These are phyloP conservation scores for Mucor mucedo DNA, from an alignment of 371 early-diverging fungal species.

Conservation along the genomic window DNA sequence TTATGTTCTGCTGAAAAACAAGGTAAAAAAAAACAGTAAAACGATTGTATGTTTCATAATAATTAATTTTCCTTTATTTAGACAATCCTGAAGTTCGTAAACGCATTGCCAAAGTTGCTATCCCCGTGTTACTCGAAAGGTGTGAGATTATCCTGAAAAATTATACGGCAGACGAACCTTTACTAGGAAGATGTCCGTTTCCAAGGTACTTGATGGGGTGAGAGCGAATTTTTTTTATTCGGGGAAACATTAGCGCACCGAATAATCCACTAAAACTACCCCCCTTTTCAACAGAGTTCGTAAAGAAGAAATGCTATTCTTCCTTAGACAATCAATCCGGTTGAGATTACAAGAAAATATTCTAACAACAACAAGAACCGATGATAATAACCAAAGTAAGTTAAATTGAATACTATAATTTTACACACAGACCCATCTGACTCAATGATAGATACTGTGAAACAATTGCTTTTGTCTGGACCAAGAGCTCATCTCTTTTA, in stretches of 20 bases:
- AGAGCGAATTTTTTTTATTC: constrained; percentile 28
- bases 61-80: constrained; percentile 3
- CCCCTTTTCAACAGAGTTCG: constrained; percentile 58
- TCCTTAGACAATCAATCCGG: constrained; percentile 68
- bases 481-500: constrained; percentile 74
- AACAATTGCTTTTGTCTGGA: constrained; percentile 61
- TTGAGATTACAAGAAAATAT: constrained; percentile 63
- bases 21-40: constrained; percentile 32
- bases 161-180: constrained; percentile 76
- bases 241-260: not conserved
- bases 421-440: constrained; percentile 18
- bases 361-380: constrained; percentile 19
- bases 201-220: constrained; percentile 72
- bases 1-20: constrained; percentile 64
- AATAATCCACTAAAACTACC: not conserved
- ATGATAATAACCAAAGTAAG: constrained; percentile 29
- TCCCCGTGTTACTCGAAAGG: constrained; percentile 75
- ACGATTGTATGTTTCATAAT: not conserved
- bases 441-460: constrained; percentile 37
- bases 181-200: constrained; percentile 80
- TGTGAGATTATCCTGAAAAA: constrained; percentile 69
- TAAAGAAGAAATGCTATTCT: constrained; percentile 73
- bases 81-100: constrained; percentile 36
- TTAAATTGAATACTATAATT: constrained; percentile 2
- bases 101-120: constrained; percentile 71